A percentile compares a stretch with the other conserved stretches of the same genome.
Conservation (phyloP, 768 basidiomycete genomes). For the Ramaria sp. region DNA sequence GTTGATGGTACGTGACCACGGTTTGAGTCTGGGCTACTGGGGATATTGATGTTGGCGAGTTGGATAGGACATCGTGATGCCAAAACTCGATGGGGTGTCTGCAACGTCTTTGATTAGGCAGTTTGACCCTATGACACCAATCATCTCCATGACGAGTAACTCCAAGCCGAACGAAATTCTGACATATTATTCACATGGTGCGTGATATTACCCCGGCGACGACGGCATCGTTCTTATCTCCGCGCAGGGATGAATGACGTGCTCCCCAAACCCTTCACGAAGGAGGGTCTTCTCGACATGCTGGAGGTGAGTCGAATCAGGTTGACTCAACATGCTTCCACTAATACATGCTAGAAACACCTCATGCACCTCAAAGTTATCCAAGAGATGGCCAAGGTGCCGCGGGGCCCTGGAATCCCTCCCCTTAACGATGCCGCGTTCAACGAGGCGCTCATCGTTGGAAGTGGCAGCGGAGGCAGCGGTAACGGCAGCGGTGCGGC, state of each 20-base stretch:
- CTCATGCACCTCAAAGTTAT: slow-evolving; percentile 80
- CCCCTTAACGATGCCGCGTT: slow-evolving; percentile 43
- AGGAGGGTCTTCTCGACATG: slow-evolving; percentile 82
- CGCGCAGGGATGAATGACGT: slow-evolving; percentile 87
- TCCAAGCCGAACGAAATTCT: slow-evolving; percentile 88
- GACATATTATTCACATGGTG: slow-evolving; percentile 74
- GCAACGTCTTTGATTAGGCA: slow-evolving; percentile 91
- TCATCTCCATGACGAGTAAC: slow-evolving; percentile 97
- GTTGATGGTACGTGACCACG: slow-evolving; percentile 51
- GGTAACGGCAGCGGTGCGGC: slow-evolving; percentile 22
- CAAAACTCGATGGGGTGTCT: slow-evolving; percentile 75
- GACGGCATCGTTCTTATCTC: not conserved
- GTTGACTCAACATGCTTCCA: not conserved
- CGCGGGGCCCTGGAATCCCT: slow-evolving; percentile 57
- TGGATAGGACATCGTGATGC: slow-evolving; percentile 90
- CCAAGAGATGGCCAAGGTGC: slow-evolving; percentile 59
- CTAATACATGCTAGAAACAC: slow-evolving; percentile 52
- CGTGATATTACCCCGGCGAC: slow-evolving; percentile 9
- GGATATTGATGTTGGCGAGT: not conserved
- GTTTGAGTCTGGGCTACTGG: not conserved
- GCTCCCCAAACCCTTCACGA: slow-evolving; percentile 94
- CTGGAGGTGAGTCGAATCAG: slow-evolving; percentile 51
- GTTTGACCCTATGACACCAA: slow-evolving; percentile 92
- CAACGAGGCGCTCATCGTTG: slow-evolving; percentile 38
- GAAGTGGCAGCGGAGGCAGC: not conserved